Base-by-base conservation (phyloP, 768 basidiomycete species). In the Phaffia australis region DNA sequence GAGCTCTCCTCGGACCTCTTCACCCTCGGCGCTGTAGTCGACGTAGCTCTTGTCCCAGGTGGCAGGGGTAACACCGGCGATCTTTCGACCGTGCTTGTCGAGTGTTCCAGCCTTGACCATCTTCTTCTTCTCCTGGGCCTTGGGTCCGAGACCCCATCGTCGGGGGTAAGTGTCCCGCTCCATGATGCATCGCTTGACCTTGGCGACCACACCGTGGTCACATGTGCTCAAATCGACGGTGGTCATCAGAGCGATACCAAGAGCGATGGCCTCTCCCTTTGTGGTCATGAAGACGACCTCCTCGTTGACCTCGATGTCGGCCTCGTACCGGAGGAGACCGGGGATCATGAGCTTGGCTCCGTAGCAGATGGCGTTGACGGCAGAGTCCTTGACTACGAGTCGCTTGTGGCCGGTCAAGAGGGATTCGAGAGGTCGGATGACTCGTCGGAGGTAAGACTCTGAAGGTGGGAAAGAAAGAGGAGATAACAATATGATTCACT, bases 261-360 rank as follows among this genome's bases (percentile, higher is more conserved):
- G 83, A 25, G 92, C 92, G 73, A 94, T 94, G 42, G 89, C 93
- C 77, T 95, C 92, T 56, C 92, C 94, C 81, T 98, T 98, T 49
- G 94, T 98, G 59, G 94, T 98, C 92, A 98, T 98, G 70, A 98
- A 79, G 54, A 98, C 93, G 50, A 98, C 86, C 77, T 98, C 94
- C 77, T 98, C 94, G 75, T 94, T 84, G 63, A 95, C 78, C 70
- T 89, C 84, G 71, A 98, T 98, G 75, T 95, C 94, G 48, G 85
- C 84, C 76, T 97, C 91, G 76, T 97, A 99, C 72, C 95, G 88
- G 64, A 99, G 81, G 54, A 99, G 82, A 76, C 95, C 95, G 70
- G 95, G 95, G 72, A 99, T 91, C 95, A 99, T 99, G 74, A 99
- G 86, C 77, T 98, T 97, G 65, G 95, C 95, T 70, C 95, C 95